Base-by-base conservation (phyloP, 1,284 basidiomycete genomes). In the Naganishia sp. region DNA sequence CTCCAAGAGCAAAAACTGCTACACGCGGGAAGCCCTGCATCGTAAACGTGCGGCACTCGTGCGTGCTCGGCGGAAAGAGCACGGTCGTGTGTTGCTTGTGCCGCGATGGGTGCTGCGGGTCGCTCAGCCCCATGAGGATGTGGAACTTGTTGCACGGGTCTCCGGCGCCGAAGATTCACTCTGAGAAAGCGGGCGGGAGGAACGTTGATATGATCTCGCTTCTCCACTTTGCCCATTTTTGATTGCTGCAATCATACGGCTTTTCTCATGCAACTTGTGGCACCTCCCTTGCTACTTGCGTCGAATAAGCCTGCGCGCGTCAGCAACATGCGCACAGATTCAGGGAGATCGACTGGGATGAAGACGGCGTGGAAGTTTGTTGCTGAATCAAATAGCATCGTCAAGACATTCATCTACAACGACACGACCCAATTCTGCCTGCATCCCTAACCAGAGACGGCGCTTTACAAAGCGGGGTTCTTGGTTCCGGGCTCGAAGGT, bases 91-190 rank as follows among this genome's bases (percentile, higher is more conserved):
- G 95, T 74, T 95, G 93, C 66, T 84, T 82, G 81, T 98, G 89
- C 46, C 73, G 74, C 44, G 74, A 75, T 16, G 77, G 71, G 69
- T 78, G 78, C 39, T 65, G 63, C 21, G 78, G 78, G 71, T 80
- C 77, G 15, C 78, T 78, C 15, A 76, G 69, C 42, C 77, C 65
- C 83, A 99, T 89, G 50, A 98, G 90, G 63, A 99, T 86, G 78
- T 99, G 95, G 9, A 99, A 75, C 68, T 86, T 87, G 71, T 88
- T 90, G 66, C 95, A 85, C 53, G 93, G 93, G 79, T 99, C 94
- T 43, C 94, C 94, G 6, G 95, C 95, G 59, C 95, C 95, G 49
- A 91, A 94, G 78, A 98, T 98, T 89, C 91, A 98, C 90, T 77
- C 49, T 21, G 21, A 21, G 1, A 53, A 28, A 36, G 42, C 88